A percentile compares a stretch with the other conserved stretches of the same genome.
phyloP scores from a whole-genome alignment of 805 yeast genomes.

The Saccharomycopsis olivae region DNA sequence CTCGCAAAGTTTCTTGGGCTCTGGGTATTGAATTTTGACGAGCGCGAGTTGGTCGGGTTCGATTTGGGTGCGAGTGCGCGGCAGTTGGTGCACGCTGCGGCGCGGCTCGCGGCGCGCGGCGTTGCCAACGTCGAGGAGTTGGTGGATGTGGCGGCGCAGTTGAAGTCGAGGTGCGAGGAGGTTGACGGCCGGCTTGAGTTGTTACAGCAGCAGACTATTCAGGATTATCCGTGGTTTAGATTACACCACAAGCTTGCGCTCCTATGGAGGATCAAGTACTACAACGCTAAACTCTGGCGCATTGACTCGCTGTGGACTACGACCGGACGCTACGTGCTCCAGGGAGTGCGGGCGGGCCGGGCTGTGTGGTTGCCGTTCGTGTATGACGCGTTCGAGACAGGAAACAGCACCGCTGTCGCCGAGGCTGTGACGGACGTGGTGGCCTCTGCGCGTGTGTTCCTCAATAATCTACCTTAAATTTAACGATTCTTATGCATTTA shows the following conservation, averaged over 20 bases:
- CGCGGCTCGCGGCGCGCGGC: neutral
- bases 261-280: slow-evolving; percentile 10
- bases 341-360: too few species aligned
- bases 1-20: slow-evolving; percentile 53
- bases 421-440: too few species aligned
- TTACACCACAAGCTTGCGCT: slow-evolving; percentile 46
- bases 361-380: too few species aligned
- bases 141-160: neutral
- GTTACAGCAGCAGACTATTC: slow-evolving; percentile 40
- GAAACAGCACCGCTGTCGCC: too few species aligned
- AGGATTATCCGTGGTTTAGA: slow-evolving; percentile 76
- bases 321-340: too few species aligned
- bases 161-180: too few species aligned
- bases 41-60: slow-evolving; percentile 40
- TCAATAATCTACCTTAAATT: too few species aligned
- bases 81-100: neutral
- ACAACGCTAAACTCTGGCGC: neutral
- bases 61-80: neutral
- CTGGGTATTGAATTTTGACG: slow-evolving; percentile 40
- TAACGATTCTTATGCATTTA: too few species aligned
- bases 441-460: too few species aligned
- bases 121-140: neutral
- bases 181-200: neutral
- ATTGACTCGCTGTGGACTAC: too few species aligned
- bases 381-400: too few species aligned